A percentile compares a stretch with the other conserved stretches of the same genome.
phyloP scores from a whole-genome alignment of 345 rosid species.

The Mangifera indica region DNA sequence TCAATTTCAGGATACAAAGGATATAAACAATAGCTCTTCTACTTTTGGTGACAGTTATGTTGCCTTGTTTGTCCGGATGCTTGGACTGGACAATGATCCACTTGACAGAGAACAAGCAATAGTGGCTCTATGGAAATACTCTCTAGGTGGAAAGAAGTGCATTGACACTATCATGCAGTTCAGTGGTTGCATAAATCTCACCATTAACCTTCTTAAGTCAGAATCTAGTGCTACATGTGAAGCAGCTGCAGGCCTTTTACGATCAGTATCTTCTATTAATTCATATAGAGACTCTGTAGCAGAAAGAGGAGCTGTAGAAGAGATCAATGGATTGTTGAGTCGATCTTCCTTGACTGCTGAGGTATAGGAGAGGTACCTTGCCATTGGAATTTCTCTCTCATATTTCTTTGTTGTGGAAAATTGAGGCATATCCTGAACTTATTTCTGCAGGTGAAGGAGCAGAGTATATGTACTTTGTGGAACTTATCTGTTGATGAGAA shows the following conservation, averaged over 20 bases:
- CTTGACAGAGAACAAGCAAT: constrained; percentile 84
- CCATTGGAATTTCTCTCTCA: constrained; percentile 20
- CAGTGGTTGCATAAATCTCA: constrained; percentile 73
- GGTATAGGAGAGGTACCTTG: constrained; percentile 50
- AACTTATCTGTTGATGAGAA: constrained; percentile 83
- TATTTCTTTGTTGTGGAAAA: constrained; percentile 22
- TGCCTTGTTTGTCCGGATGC: constrained; percentile 79
- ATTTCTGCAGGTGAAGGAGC: constrained; percentile 69
- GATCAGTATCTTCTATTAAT: constrained; percentile 67
- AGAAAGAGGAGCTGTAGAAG: constrained; percentile 84
- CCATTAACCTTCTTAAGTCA: constrained; percentile 66
- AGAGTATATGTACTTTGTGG: constrained; percentile 72
- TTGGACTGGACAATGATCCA: constrained; percentile 79
- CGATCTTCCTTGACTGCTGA: constrained; percentile 62
- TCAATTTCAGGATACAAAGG: constrained; percentile 47
- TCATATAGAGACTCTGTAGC: constrained; percentile 70
- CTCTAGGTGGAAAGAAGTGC: constrained; percentile 79
- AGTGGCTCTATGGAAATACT: constrained; percentile 72
- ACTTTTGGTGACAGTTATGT: constrained; percentile 58
- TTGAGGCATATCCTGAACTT: constrained; percentile 25
- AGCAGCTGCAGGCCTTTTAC: constrained; percentile 86
- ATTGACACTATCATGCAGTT: constrained; percentile 74
- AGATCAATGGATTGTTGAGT: constrained; percentile 57
- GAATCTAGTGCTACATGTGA: constrained; percentile 58
- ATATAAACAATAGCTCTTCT: constrained; percentile 37